Evolutionary conservation across 2,329 filamentous ascomycete species (phyloP), one percentile per base, ranked within the genome.

Genomic region (Metarhizium sp.): DNA sequence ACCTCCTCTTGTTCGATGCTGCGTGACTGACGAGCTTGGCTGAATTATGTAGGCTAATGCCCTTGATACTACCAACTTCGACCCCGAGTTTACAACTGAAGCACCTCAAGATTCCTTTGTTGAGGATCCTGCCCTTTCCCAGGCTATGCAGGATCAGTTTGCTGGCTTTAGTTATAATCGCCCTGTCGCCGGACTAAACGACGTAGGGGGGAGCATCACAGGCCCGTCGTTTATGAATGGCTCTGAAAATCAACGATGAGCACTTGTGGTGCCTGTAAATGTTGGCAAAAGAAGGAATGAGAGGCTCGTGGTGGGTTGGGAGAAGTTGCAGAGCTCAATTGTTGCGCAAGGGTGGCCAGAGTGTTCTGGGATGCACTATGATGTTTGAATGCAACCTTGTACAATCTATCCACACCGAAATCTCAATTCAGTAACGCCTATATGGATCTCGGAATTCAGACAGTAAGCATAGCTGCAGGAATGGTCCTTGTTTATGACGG

Each of bases 101-200:
- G 84, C 86, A 5, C 91, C 94, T 0, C 86, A 90, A 59, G 94
- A 97, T 71, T 96, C 90, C 2, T 94, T 87, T 63, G 92, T 96
- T 20, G 94, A 97, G 36, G 92, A 91, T 0, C 88, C 90, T 0
- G 79, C 90, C 67, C 80, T 97, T 43, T 96, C 91, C 14, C 84
- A 92, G 72, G 96, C 91, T 20, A 90, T 92, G 85, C 94, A 99
- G 74, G 84, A 95, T 70, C 92, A 96, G 67, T 99, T 99, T 69
- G 84, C 85, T 42, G 92, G 94, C 57, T 99, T 94, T 86, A 95
- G 89, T 59, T 97, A 97, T 79, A 96, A 96, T 75, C 84, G 94
- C 58, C 92, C 92, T 25, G 92, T 97, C 61, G 91, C 91, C 55
- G 92, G 92, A 51, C 80, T 96, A 42, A 91, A 90, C 48, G 92